Percentiles rank a stretch among this genome's conserved stretches.
These are phyloP conservation scores for Detonula confervacea DNA, from an alignment of 352 stramenopile species.

Conservation along the genomic window DNA sequence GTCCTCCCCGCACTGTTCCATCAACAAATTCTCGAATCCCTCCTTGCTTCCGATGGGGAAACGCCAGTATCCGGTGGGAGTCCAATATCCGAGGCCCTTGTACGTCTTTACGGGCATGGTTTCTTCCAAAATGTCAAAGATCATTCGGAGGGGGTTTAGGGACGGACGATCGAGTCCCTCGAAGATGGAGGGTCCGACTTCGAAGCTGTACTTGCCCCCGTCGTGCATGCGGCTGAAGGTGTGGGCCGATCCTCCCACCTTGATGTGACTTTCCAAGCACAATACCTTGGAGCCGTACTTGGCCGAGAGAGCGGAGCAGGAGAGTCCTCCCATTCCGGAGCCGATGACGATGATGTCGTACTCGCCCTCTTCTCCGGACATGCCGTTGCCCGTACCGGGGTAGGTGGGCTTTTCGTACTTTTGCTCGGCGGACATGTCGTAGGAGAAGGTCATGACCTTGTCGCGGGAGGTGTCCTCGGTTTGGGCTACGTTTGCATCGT, in stretches of 20 bases:
- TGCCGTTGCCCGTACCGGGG: slow-evolving; percentile 82
- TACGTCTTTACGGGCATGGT: slow-evolving; percentile 86
- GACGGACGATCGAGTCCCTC: slow-evolving; percentile 81
- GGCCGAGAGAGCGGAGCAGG: slow-evolving; percentile 74
- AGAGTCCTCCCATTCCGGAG: slow-evolving; percentile 82
- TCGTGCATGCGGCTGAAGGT: slow-evolving; percentile 84
- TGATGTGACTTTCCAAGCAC: slow-evolving; percentile 84
- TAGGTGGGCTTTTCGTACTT: slow-evolving; percentile 86
- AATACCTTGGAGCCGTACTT: slow-evolving; percentile 84
- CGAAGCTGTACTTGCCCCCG: slow-evolving; percentile 83
- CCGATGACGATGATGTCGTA: slow-evolving; percentile 85
- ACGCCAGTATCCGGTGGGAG: slow-evolving; percentile 82
- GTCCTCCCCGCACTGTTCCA: slow-evolving; percentile 78
- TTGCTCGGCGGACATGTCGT: slow-evolving; percentile 85
- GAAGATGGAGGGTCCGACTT: slow-evolving; percentile 86
- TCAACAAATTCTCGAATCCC: slow-evolving; percentile 75
- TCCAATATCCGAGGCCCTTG: slow-evolving; percentile 84
- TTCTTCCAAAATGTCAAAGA: slow-evolving; percentile 85
- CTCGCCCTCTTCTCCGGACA: slow-evolving; percentile 74
- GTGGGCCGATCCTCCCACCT: slow-evolving; percentile 81
- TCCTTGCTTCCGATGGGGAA: slow-evolving; percentile 80
- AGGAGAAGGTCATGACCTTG: slow-evolving; percentile 86
- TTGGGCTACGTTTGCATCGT: slow-evolving; percentile 81
- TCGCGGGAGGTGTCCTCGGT: slow-evolving; percentile 82
- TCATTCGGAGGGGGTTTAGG: slow-evolving; percentile 84